Conservation (phyloP, 169 alveolate species). For the Plasmodium sp. region DNA sequence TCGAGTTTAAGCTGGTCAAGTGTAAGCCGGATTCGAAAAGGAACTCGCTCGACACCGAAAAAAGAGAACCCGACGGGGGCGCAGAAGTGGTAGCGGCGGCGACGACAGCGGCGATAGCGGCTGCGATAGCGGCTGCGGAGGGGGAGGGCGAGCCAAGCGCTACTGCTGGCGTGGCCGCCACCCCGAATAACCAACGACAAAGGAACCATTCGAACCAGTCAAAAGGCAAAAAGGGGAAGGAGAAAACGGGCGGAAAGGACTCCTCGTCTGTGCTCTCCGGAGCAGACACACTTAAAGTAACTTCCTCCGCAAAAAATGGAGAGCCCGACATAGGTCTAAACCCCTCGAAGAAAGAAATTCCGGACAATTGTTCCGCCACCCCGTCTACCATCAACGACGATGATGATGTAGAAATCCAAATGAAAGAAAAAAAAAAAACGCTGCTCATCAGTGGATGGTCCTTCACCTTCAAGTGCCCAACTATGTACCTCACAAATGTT, state of each 20-base stretch:
- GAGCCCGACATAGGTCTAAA: background rate
- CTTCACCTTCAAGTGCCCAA: conserved; percentile 52
- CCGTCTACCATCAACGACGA: background rate
- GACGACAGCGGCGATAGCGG: background rate
- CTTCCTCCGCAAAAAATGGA: background rate
- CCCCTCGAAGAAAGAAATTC: background rate
- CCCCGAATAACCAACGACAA: background rate
- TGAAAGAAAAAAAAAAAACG: conserved; percentile 66
- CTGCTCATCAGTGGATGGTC: conserved; percentile 68
- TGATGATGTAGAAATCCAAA: conserved; percentile 59
- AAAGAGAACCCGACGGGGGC: background rate
- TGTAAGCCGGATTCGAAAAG: background rate
- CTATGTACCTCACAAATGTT: conserved; percentile 27
- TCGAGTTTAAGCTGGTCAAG: conserved; percentile 40
- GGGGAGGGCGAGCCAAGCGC: background rate
- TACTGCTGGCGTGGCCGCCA: background rate
- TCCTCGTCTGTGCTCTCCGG: background rate
- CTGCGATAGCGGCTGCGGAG: background rate
- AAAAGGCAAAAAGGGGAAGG: background rate
- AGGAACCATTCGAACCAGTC: background rate
- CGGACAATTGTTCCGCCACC: background rate
- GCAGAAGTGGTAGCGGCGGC: background rate
- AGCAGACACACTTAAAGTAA: background rate
- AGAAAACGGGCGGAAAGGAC: background rate
- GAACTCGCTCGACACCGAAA: background rate